Evolutionary conservation across 2,329 filamentous ascomycete genomes (phyloP).

Genomic region (Exophiala xenobiotica): DNA sequence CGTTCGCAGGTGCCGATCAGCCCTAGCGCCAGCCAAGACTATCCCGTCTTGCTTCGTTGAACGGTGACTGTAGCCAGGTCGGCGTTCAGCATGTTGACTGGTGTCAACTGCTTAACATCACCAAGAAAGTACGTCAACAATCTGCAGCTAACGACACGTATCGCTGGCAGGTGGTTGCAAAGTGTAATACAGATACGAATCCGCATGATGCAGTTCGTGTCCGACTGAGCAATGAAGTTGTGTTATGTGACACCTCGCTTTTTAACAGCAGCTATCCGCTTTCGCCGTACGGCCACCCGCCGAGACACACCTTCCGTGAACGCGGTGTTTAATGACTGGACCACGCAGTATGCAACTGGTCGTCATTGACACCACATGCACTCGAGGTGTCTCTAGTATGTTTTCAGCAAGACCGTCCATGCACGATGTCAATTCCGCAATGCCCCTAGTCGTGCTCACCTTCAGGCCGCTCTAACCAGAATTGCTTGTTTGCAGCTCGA

Average conservation of each 20-base stretch:
- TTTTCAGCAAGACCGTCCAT: neutral
- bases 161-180: slow-evolving; percentile 6
- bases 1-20: too few relatives aligned
- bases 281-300: slow-evolving; percentile 18
- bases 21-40: too few relatives aligned
- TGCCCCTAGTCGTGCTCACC: too few relatives aligned
- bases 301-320: slow-evolving; percentile 9
- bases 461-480: too few relatives aligned
- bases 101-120: neutral
- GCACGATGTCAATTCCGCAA: too few relatives aligned
- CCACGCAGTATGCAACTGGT: neutral
- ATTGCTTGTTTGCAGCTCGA: too few relatives aligned
- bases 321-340: neutral
- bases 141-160: slow-evolving; percentile 20
- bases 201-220: slow-evolving; percentile 18
- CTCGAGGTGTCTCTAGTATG: neutral
- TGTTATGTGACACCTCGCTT: neutral
- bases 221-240: neutral
- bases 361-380: neutral
- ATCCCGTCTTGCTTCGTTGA: too few relatives aligned
- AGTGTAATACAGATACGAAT: slow-evolving; percentile 9
- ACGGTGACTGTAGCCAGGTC: neutral
- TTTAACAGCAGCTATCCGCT: neutral
- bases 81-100: too few relatives aligned
- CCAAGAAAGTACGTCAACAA: slow-evolving; percentile 1